Evolutionary conservation across 108 stramenopile species (phyloP), one percentile per base, ranked within the genome.

Genomic region (Nitzschia inconspicua): DNA sequence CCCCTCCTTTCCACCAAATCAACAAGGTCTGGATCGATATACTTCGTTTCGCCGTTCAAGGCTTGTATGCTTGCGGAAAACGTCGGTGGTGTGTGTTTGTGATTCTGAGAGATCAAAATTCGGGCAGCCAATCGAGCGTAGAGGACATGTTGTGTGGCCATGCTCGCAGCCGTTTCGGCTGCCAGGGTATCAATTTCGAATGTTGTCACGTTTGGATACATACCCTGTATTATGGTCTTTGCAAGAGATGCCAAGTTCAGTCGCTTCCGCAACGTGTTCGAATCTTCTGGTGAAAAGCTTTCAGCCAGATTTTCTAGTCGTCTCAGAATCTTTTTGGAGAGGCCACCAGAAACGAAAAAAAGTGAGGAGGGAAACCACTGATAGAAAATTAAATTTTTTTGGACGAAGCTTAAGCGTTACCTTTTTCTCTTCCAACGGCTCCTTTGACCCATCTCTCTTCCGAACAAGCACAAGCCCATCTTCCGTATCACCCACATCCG

Each of bases 161-260:
- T 83, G 57, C 88, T 90, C 30, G 96, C 96, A 1, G 96, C 86
- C 16, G 93, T 95, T 77, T 96, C 90, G 13, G 96, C 91, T 6
- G 96, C 95, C n/a, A 98, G 73, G 27, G 85, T 92, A 66, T 96
- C 96, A 49, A 98, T 82, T 74, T 98, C 95, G 24, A 25, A 32
- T 18, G 96, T 92, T 22, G 89, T 88, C 7, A 97, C 89, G 40
- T 91, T 90, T 22, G 91, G 93, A 72, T 95, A 96, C 22, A 79
- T 73, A 34, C 94, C 94, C 11, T 65, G 37, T 2, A 84, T 41
- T 22, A 89, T 83, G 8, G 83, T 75, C 34, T 79, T 60, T 7
- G 84, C 77, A 26, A 93, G 57, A 14, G 61, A 58, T 31, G 57
- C 35, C 11, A 88, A 35, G 36, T 80, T 73, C 11, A 91, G 56